Evolutionary conservation across 495 filamentous ascomycete species (phyloP).

Genomic region (Platismatia glauca): DNA sequence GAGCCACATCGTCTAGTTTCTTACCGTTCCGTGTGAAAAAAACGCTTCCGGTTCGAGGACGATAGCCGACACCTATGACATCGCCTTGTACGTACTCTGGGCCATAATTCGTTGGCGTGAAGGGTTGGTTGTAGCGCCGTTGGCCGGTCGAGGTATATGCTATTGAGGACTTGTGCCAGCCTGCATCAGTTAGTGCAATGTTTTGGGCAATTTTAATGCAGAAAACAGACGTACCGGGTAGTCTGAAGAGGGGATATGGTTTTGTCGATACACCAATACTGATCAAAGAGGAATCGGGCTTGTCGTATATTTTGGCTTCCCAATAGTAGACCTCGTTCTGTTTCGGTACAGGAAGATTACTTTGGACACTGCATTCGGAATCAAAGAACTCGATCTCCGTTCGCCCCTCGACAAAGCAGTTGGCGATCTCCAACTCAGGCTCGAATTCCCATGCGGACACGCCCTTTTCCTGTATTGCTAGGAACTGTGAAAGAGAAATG

Average conservation of each 20-base stretch:
- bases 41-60: slow-evolving; percentile 84
- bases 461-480: slow-evolving; percentile 97
- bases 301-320: slow-evolving; percentile 98
- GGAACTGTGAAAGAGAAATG: slow-evolving; percentile 92
- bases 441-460: slow-evolving; percentile 99
- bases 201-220: background rate
- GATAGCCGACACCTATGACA: slow-evolving; percentile 92
- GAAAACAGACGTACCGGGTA: slow-evolving; percentile 60
- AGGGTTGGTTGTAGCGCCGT: slow-evolving; percentile 87
- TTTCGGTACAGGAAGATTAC: slow-evolving; percentile 91
- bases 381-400: slow-evolving; percentile 99
- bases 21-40: slow-evolving; percentile 99
- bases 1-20: slow-evolving; percentile 88
- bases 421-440: slow-evolving; percentile 94
- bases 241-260: slow-evolving; percentile 86
- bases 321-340: slow-evolving; percentile 99
- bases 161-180: slow-evolving; percentile 83
- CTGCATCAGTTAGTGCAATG: slow-evolving; percentile 36
- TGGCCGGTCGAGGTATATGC: slow-evolving; percentile 82
- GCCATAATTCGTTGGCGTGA: slow-evolving; percentile 63
- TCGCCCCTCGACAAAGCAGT: slow-evolving; percentile 93
- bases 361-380: slow-evolving; percentile 93
- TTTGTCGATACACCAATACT: slow-evolving; percentile 92
- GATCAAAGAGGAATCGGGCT: slow-evolving; percentile 76
- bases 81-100: slow-evolving; percentile 83